Evolutionary conservation across 192 early-diverging fungal genomes (phyloP).

Genomic region (Backusella morwellensis): DNA sequence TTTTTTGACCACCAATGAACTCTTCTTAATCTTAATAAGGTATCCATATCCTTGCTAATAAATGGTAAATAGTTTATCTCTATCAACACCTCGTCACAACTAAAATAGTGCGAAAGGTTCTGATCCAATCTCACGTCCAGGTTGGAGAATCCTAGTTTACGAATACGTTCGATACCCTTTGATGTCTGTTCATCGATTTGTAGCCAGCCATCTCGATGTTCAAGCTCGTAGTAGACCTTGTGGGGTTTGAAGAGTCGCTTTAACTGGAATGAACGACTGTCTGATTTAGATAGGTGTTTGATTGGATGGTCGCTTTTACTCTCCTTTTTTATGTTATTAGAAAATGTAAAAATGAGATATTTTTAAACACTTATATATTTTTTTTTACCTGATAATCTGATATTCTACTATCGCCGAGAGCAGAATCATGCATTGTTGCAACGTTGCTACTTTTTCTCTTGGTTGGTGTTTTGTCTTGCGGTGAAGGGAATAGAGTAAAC

Average conservation of each 20-base stretch:
- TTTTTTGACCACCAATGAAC: conserved; percentile 13
- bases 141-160: neutral
- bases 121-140: neutral
- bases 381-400: neutral
- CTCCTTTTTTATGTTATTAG: neutral
- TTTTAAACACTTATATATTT: neutral
- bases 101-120: neutral
- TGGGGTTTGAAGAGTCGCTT: neutral
- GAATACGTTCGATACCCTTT: neutral
- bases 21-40: neutral
- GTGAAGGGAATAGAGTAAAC: neutral
- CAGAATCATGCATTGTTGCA: conserved; percentile 3
- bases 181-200: neutral
- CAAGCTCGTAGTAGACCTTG: neutral
- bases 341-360: neutral
- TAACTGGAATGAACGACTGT: neutral
- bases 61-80: conserved; percentile 1
- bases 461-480: neutral
- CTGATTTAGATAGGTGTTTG: neutral
- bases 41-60: neutral
- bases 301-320: neutral
- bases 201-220: neutral
- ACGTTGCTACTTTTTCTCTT: neutral
- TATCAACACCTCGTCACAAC: neutral
- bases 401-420: neutral